A percentile compares a stretch with the other conserved stretches of the same genome.
Evolutionary conservation across 106 monocot genomes (phyloP).

Genomic region (Dendrobium chrysotoxum): DNA sequence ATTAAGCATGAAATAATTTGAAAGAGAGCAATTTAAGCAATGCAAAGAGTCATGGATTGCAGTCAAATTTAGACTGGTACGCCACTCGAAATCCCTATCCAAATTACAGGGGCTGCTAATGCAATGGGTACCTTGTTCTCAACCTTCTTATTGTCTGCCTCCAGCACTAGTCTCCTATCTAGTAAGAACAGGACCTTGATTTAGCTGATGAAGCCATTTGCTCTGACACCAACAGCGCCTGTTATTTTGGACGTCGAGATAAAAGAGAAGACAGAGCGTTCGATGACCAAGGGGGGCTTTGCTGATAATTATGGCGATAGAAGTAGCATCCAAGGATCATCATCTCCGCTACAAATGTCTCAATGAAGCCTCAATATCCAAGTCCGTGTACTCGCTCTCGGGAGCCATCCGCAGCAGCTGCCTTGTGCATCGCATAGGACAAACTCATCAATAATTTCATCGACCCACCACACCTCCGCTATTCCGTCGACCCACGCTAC

Average conservation of each 20-base stretch:
- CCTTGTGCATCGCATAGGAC: slow-evolving; percentile 45
- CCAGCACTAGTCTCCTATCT: neutral
- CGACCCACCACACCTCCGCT: slow-evolving; percentile 35
- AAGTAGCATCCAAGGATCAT: too few species aligned
- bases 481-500: slow-evolving; percentile 50
- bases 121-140: slow-evolving; percentile 20
- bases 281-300: neutral
- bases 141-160: neutral
- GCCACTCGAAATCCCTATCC: too few species aligned
- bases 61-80: too few species aligned
- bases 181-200: neutral
- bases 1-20: too few species aligned
- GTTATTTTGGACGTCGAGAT: slow-evolving; percentile 16
- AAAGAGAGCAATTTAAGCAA: too few species aligned
- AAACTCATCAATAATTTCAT: slow-evolving; percentile 45
- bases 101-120: neutral
- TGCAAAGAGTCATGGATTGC: too few species aligned
- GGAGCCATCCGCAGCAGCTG: slow-evolving; percentile 16
- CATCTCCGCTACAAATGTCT: too few species aligned
- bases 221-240: neutral
- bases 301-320: neutral
- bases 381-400: neutral
- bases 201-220: neutral
- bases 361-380: neutral
- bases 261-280: slow-evolving; percentile 13